These are phyloP conservation scores for Sugiyamaella lignohabitans DNA, from an alignment of 805 yeast species.

Conservation along the genomic window DNA sequence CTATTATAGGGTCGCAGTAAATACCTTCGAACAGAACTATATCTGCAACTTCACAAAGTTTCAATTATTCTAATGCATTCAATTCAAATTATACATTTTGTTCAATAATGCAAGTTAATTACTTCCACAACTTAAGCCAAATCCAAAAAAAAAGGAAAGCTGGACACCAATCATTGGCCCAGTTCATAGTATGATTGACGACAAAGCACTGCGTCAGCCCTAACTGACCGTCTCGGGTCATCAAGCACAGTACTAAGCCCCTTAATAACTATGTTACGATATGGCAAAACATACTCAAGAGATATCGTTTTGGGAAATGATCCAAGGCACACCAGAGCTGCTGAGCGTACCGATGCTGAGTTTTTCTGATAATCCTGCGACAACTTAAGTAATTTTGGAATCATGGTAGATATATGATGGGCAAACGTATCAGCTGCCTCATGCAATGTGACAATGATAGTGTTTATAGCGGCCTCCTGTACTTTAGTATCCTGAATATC, in stretches of 20 bases:
- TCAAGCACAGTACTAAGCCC: conserved; percentile 52
- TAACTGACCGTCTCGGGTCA: conserved; percentile 65
- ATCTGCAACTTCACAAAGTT: too few relatives aligned
- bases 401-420: conserved; percentile 48
- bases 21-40: too few relatives aligned
- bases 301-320: conserved; percentile 37
- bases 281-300: conserved; percentile 43
- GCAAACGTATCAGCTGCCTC: conserved; percentile 50
- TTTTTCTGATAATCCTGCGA: conserved; percentile 25
- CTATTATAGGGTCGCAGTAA: too few relatives aligned
- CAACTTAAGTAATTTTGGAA: conserved; percentile 46
- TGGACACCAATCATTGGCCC: not conserved
- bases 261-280: conserved; percentile 42
- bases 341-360: conserved; percentile 46
- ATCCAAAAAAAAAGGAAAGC: too few relatives aligned
- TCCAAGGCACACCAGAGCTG: conserved; percentile 54
- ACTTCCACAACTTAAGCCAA: too few relatives aligned
- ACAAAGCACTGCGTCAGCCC: conserved; percentile 71
- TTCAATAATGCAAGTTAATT: too few relatives aligned
- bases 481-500: conserved; percentile 43
- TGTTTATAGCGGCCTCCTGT: conserved; percentile 53
- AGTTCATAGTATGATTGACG: conserved; percentile 69
- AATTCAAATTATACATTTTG: too few relatives aligned
- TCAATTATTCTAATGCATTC: too few relatives aligned
- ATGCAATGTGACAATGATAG: conserved; percentile 48